Evolutionary conservation across 495 filamentous ascomycete species (phyloP), one percentile per base, ranked within the genome.

Genomic region (Penicillium diatomitis): DNA sequence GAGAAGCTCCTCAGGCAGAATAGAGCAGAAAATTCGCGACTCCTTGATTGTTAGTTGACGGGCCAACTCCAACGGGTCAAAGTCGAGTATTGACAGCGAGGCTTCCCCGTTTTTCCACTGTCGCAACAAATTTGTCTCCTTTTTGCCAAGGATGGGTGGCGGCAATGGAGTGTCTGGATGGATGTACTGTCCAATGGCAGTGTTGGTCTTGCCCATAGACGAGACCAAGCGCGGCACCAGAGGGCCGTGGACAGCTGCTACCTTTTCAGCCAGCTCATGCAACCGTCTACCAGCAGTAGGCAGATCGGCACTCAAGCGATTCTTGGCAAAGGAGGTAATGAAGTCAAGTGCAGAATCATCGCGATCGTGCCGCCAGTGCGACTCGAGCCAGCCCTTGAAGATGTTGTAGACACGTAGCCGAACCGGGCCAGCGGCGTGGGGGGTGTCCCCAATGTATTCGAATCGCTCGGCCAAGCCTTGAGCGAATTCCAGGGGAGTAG

Each of bases 341-440:
- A 85, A 73, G 0, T 78, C 73, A 34, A 97, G 71, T 5, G 90
- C 88, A 5, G 75, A 75, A 48, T 74, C 70, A 63, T 99, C 94
- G 29, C 81, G 76, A 30, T 88, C 81, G 50, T 85, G 80, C 29
- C 86, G 82, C 94, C 94, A 99, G 67, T 97, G 88, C 3, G 85
- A 90, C 67, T 99, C 94, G 4, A 99, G 69, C 94, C 94, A 99
- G 32, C 85, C 84, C 67, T 99, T 99, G 73, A 96, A 87, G 36
- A 90, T 82, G 62, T 99, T 97, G 73, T 95, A 97, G 0, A 96
- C 88, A 10, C 94, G 81, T 33, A 97, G 73, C 33, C 90, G 84
- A 12, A 97, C 90, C 0, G 90, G 88, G 4, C 72, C 76, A 6
- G 87, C 83, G 12, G 87, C 80, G 40, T 79, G 74, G 8, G 82